Evolutionary conservation across 2,329 filamentous ascomycete species (phyloP), one percentile per base, ranked within the genome.

Genomic region (Neobulgaria alba): DNA sequence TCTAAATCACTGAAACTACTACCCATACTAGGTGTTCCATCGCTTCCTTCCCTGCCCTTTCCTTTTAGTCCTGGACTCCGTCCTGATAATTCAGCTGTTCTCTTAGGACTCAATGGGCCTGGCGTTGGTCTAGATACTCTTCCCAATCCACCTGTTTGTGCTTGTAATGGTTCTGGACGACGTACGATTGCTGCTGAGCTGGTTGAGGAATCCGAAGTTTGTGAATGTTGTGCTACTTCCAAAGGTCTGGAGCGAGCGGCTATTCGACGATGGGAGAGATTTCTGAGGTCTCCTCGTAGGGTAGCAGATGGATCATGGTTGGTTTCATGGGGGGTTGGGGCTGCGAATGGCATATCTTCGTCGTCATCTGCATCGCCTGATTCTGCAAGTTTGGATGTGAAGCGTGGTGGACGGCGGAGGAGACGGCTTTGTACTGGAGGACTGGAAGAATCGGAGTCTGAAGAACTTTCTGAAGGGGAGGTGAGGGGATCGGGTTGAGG

Each of bases 1-100:
- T 90, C 85, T 32, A 93, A 70, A 64, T 92, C 86, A 61, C 84
- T 90, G 55, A 87, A 92, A 53, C 84, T 89, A 59, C 85, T 90
- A 1, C 85, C 83, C 78, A 88, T 87, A 53, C 82, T 87, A 1
- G 81, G 82, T 10, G 79, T 82, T 10, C 81, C 81, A 47, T 87
- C 82, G 55, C 81, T 86, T 10, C 75, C 76, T 47, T 82, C 78
- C 10, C 71, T 68, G 0, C 66, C 68, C 52, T 71, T 70, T 19
- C 63, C 66, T 45, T 71, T 72, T 7, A 62, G 63, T 7, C 64
- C 61, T 2, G 76, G 72, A 51, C 72, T 77, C 33, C 73, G 64
- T 18, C 69, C 70, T 2, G 72, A 67, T 36, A 80, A 55, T 38
- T 82, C 79, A 5, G 72, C 67, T 10, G 72, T 72, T 17, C 78